These are phyloP conservation scores for Hymenoscyphus fructigenus DNA, from an alignment of 2,329 filamentous ascomycete species.

Conservation along the genomic window DNA sequence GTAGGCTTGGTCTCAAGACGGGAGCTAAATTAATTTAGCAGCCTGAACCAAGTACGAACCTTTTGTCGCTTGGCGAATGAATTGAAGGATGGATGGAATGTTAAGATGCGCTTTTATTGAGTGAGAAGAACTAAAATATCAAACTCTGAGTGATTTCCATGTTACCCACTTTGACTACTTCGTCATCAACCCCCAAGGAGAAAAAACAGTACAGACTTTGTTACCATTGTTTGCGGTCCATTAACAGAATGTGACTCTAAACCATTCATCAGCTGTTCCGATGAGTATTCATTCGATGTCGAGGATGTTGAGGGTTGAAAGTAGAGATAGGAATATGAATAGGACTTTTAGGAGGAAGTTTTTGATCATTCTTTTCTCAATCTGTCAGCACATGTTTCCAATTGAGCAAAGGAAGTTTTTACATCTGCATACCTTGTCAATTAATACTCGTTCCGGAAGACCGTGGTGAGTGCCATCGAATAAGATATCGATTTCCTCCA, in stretches of 20 bases:
- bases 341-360: neutral
- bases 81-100: no score
- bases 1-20: neutral
- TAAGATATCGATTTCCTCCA: conserved; percentile 56
- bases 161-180: no score
- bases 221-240: no score
- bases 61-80: no score
- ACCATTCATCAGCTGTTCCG: neutral
- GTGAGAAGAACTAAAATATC: no score
- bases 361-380: neutral
- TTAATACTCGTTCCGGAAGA: neutral
- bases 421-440: neutral
- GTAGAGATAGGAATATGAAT: neutral
- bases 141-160: no score
- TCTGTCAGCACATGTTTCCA: neutral
- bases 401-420: neutral
- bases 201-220: no score
- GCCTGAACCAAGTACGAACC: neutral
- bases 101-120: no score
- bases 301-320: neutral
- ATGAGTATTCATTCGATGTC: neutral
- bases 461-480: conserved; percentile 41
- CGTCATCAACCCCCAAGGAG: no score
- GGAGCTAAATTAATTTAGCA: neutral
- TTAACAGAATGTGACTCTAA: neutral